These are phyloP conservation scores for Pseudozyma thailandica DNA, from an alignment of 1,284 basidiomycete genomes.

Conservation along the genomic window DNA sequence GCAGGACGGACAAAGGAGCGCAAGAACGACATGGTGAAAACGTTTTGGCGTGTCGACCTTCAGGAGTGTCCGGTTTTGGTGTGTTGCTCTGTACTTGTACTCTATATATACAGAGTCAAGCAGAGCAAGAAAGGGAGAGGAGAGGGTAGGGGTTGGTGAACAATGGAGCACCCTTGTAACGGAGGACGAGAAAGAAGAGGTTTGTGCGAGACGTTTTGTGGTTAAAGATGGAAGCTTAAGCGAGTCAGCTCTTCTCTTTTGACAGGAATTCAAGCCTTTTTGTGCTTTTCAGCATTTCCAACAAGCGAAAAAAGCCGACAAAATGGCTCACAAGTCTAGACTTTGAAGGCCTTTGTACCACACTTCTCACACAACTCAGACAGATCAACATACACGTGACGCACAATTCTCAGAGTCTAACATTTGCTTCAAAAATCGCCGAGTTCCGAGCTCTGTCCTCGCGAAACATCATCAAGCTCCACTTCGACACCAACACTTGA, in stretches of 20 bases:
- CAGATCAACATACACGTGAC: constrained; percentile 5
- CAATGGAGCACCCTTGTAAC: background rate
- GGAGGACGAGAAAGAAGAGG: background rate
- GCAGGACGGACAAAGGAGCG: constrained; percentile 23
- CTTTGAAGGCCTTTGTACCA: too few relatives aligned
- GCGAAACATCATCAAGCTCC: constrained; percentile 4
- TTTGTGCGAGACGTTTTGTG: background rate
- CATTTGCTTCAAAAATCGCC: background rate
- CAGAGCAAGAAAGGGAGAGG: background rate
- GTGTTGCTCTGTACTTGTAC: background rate
- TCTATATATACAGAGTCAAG: too few relatives aligned
- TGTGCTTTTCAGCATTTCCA: too few relatives aligned
- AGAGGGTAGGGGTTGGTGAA: background rate
- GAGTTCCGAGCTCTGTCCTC: constrained; percentile 19
- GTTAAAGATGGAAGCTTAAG: background rate
- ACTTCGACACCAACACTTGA: background rate
- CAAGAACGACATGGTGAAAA: constrained; percentile 30
- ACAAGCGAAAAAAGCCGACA: too few relatives aligned
- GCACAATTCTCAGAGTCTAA: background rate
- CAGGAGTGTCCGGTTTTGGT: background rate
- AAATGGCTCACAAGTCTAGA: too few relatives aligned
- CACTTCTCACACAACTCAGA: too few relatives aligned
- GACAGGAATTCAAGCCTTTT: too few relatives aligned
- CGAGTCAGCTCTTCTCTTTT: too few relatives aligned
- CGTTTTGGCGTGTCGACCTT: background rate